A percentile compares a stretch with the other conserved stretches of the same genome.
Conservation (phyloP, 768 basidiomycete genomes). For the Cystoderma amianthinum region DNA sequence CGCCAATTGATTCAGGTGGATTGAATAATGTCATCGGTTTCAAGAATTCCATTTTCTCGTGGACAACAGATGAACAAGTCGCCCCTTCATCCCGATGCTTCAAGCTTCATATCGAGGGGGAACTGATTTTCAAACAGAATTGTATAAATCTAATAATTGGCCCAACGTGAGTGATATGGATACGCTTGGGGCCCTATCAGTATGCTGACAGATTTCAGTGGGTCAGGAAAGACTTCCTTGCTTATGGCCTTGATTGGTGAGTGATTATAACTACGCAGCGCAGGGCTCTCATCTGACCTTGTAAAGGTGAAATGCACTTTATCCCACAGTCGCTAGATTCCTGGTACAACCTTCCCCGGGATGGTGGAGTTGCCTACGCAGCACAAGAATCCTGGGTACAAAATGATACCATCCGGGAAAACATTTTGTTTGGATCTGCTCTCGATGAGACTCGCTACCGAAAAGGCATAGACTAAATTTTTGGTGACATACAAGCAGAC, state of each 20-base stretch:
- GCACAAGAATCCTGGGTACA: conserved; percentile 85
- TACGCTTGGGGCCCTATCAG: background rate
- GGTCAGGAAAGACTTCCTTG: conserved; percentile 49
- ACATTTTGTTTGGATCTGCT: conserved; percentile 74
- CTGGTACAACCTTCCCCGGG: conserved; percentile 65
- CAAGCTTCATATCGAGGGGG: conserved; percentile 41
- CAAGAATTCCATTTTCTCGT: conserved; percentile 46
- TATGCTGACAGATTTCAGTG: conserved; percentile 15
- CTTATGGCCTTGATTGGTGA: conserved; percentile 42
- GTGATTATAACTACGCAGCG: background rate
- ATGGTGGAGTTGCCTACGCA: conserved; percentile 68
- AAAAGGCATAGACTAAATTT: conserved; percentile 29
- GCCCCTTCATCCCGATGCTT: conserved; percentile 36
- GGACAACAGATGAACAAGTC: conserved; percentile 34
- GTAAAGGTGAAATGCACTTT: conserved; percentile 60
- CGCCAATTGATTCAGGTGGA: background rate
- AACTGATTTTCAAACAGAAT: conserved; percentile 46
- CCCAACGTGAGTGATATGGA: conserved; percentile 28
- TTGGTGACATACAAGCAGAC: too few species aligned
- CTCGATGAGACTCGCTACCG: conserved; percentile 76
- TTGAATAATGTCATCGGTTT: conserved; percentile 36
- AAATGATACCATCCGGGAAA: conserved; percentile 76
- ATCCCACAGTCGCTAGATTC: conserved; percentile 42
- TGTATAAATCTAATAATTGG: conserved; percentile 51
- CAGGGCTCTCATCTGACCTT: background rate